A percentile compares a stretch with the other conserved stretches of the same genome.
Conservation (phyloP, 129 eudicot genomes). For the Ambrosia trifida region DNA sequence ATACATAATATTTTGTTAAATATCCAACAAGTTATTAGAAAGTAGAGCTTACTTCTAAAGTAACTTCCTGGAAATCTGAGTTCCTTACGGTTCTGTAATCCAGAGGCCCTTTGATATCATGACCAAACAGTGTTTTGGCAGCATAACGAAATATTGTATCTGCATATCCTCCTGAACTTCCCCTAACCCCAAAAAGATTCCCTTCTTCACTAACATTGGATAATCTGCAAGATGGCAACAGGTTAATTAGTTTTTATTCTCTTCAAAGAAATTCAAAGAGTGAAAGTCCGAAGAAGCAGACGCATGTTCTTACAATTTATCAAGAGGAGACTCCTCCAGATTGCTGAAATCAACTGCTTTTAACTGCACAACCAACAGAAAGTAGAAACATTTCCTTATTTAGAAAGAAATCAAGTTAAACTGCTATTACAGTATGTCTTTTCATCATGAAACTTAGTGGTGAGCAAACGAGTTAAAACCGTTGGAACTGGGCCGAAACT, state of each 20-base stretch:
- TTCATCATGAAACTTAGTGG: too few relatives aligned
- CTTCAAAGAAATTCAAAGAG: neutral
- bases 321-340: constrained; percentile 87
- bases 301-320: constrained; percentile 58
- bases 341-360: constrained; percentile 67
- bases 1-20: neutral
- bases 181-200: constrained; percentile 70
- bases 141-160: constrained; percentile 83
- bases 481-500: too few relatives aligned
- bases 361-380: constrained; percentile 56
- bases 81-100: constrained; percentile 66
- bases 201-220: constrained; percentile 80
- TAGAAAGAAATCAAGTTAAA: neutral
- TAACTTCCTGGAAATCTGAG: constrained; percentile 82
- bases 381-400: constrained; percentile 4
- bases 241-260: neutral
- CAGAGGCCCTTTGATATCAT: constrained; percentile 76
- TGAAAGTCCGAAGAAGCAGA: neutral
- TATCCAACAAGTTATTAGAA: neutral
- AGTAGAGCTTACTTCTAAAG: constrained; percentile 62
- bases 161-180: constrained; percentile 96
- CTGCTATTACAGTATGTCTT: too few relatives aligned
- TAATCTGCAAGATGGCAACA: constrained; percentile 46
- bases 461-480: too few relatives aligned
- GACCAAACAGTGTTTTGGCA: constrained; percentile 68